Evolutionary conservation across 306 rosid genomes (phyloP).

Genomic region (Prunus salicina): DNA sequence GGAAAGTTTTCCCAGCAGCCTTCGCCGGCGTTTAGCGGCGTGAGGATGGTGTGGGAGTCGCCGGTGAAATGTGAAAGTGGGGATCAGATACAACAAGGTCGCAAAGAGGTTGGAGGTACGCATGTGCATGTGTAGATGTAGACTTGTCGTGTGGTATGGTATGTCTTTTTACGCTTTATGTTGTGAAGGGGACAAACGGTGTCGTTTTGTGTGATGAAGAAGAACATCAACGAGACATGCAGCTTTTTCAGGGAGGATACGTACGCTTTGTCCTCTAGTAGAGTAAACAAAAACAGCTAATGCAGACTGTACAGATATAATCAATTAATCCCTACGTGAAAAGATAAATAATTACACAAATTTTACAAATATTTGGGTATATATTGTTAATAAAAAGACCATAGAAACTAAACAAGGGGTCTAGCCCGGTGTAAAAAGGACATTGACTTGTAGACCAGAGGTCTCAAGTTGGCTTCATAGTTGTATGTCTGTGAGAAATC

Average conservation of each 20-base stretch:
- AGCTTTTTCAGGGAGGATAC: conserved; percentile 15
- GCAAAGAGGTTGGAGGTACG: conserved; percentile 34
- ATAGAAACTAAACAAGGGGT: too few relatives aligned
- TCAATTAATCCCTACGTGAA: too few relatives aligned
- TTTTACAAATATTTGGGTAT: too few relatives aligned
- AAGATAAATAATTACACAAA: too few relatives aligned
- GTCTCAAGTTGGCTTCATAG: too few relatives aligned
- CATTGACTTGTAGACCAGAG: too few relatives aligned
- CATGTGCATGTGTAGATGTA: background rate
- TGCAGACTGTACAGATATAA: too few relatives aligned
- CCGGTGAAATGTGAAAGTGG: conserved; percentile 16
- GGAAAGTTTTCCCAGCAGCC: conserved; percentile 29
- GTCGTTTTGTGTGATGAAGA: conserved; percentile 11
- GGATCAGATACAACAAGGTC: conserved; percentile 21
- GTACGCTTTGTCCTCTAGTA: conserved; percentile 26
- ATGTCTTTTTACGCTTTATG: background rate
- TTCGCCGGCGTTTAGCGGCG: conserved; percentile 20
- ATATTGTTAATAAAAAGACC: too few relatives aligned
- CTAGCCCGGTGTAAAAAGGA: too few relatives aligned
- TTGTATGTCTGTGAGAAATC: too few relatives aligned
- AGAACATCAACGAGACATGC: background rate
- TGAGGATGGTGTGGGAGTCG: conserved; percentile 38
- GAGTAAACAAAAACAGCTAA: too few relatives aligned
- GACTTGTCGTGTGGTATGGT: background rate
- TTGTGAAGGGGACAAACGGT: conserved; percentile 10